Percentiles rank a stretch among this genome's conserved stretches.
Conservation (phyloP, 2,329 filamentous ascomycete species). For the Pleoardoris graminearum region DNA sequence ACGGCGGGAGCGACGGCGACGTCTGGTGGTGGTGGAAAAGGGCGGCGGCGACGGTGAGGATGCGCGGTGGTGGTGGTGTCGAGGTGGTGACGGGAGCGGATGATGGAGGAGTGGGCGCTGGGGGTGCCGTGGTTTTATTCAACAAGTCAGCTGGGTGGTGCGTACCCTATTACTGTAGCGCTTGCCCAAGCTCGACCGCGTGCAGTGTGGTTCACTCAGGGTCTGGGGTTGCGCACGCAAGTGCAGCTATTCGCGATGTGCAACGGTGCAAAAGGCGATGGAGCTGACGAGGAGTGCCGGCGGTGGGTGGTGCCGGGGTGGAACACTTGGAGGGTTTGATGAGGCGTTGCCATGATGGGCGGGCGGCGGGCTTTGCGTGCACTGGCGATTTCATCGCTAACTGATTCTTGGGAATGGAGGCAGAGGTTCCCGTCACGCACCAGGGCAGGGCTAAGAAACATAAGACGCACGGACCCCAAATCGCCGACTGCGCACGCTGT, state of each 20-base stretch:
- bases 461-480: background rate
- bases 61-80: constrained; percentile 15
- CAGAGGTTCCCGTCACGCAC: background rate
- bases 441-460: background rate
- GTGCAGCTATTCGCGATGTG: background rate
- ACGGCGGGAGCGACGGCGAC: constrained; percentile 24
- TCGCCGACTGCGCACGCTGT: background rate
- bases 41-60: constrained; percentile 16
- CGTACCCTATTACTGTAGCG: constrained; percentile 13
- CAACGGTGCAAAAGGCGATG: background rate
- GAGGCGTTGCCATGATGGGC: constrained; percentile 7
- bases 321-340: constrained; percentile 8
- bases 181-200: constrained; percentile 9
- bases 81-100: constrained; percentile 1
- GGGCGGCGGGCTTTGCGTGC: constrained; percentile 5
- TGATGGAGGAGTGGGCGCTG: background rate
- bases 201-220: constrained; percentile 1
- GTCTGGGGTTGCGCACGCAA: background rate
- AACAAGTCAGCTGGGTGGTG: constrained; percentile 14
- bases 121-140: constrained; percentile 15
- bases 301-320: constrained; percentile 3
- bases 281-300: background rate
- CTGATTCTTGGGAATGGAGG: background rate
- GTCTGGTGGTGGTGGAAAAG: constrained; percentile 15
- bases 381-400: constrained; percentile 2